Percentiles rank a stretch among this genome's conserved stretches.
phyloP scores from a whole-genome alignment of 2,329 filamentous ascomycete species.

The Xylariaceae sp. region DNA sequence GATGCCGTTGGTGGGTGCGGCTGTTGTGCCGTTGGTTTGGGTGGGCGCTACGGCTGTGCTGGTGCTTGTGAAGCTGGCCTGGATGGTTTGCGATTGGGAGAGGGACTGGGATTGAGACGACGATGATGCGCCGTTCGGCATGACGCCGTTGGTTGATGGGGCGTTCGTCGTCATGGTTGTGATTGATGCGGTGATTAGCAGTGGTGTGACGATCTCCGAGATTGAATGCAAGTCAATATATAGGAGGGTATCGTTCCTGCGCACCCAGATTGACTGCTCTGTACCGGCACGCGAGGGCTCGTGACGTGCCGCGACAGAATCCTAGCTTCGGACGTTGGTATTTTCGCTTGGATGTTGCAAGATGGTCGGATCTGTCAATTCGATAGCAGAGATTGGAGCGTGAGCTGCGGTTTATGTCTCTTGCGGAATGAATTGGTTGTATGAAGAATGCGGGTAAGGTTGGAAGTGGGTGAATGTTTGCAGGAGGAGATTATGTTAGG shows the following conservation, averaged over 20 bases:
- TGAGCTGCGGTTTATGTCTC: background rate
- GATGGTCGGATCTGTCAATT: background rate
- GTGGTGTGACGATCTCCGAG: background rate
- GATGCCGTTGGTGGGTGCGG: background rate
- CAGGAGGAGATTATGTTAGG: background rate
- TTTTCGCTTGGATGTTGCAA: background rate
- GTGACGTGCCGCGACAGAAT: background rate
- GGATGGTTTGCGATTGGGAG: slow-evolving; percentile 10
- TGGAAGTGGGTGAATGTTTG: background rate
- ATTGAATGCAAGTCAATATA: too few species aligned
- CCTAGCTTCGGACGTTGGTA: background rate
- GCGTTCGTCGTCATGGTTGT: slow-evolving; percentile 12
- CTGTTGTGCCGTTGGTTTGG: slow-evolving; percentile 12
- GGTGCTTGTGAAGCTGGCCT: slow-evolving; percentile 12
- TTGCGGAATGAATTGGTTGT: background rate
- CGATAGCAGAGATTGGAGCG: background rate
- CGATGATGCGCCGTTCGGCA: slow-evolving; percentile 6
- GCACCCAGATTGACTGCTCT: background rate
- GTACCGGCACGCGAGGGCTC: background rate
- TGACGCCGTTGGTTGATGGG: slow-evolving; percentile 11
- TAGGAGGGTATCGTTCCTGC: too few species aligned
- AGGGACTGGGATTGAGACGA: slow-evolving; percentile 11
- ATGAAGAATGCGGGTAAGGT: background rate
- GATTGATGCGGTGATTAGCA: background rate
- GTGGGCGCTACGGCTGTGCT: slow-evolving; percentile 17